phyloP scores from a whole-genome alignment of 345 rosid species.

The Lepidium africanum region DNA sequence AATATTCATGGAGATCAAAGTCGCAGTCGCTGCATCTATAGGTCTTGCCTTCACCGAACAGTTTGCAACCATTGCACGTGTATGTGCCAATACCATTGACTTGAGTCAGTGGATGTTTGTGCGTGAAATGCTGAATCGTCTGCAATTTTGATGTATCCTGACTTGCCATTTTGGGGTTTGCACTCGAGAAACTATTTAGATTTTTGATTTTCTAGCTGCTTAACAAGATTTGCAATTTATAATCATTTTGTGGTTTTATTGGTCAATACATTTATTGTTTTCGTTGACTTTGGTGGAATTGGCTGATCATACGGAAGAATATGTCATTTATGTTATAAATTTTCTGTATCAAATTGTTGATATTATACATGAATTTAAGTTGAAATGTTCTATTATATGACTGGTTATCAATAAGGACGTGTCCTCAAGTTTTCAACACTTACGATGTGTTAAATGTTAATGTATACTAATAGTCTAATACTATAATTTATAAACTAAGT shows the following conservation, averaged over 20 bases:
- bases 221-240: background rate
- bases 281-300: slow-evolving; percentile 14
- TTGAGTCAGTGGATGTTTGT: slow-evolving; percentile 24
- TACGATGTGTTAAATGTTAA: background rate
- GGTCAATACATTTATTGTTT: background rate
- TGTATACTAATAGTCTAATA: background rate
- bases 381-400: background rate
- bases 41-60: slow-evolving; percentile 10
- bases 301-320: slow-evolving; percentile 5
- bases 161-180: background rate
- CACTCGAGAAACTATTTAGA: background rate
- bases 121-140: slow-evolving; percentile 19
- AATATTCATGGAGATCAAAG: slow-evolving; percentile 37
- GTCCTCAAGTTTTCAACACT: slow-evolving; percentile 6
- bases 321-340: background rate
- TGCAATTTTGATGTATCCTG: background rate
- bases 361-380: background rate
- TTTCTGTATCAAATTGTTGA: slow-evolving; percentile 17
- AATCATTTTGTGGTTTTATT: background rate
- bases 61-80: slow-evolving; percentile 32
- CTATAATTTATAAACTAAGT: background rate
- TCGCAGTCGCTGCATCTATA: slow-evolving; percentile 29
- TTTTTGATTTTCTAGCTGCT: background rate
- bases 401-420: background rate
- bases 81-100: background rate